Evolutionary conservation across 1,284 basidiomycete genomes (phyloP).

Genomic region (Lentinus polychrous): DNA sequence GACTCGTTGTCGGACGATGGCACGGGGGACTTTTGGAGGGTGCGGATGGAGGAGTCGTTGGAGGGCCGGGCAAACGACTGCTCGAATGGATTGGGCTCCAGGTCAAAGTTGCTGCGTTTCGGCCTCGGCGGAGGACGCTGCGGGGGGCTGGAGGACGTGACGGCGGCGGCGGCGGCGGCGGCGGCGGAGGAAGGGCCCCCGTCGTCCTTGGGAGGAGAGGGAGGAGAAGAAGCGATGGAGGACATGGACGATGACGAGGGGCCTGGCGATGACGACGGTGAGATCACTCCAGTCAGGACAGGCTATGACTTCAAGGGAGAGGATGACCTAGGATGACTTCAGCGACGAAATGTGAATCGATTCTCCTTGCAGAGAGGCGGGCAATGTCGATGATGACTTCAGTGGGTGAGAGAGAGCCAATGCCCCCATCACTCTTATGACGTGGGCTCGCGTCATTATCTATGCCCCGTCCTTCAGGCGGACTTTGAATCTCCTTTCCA

Average conservation of each 20-base stretch:
- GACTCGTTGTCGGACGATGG: conserved; percentile 33
- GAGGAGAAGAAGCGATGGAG: neutral
- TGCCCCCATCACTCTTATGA: conserved; percentile 1
- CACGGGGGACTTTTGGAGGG: conserved; percentile 27
- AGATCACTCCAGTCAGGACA: neutral
- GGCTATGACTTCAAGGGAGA: neutral
- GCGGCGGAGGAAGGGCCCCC: neutral
- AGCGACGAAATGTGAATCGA: too few relatives aligned
- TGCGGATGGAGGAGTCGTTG: conserved; percentile 40
- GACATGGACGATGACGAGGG: neutral
- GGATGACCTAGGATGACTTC: too few relatives aligned
- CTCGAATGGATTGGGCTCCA: conserved; percentile 96
- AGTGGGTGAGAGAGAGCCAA: neutral
- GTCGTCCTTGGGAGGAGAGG: neutral
- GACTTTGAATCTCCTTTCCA: conserved; percentile 5
- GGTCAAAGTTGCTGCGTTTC: conserved; percentile 64
- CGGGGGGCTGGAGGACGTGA: conserved; percentile 7
- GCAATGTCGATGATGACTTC: conserved; percentile 1
- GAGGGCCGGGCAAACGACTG: conserved; percentile 73
- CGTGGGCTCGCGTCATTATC: conserved; percentile 9
- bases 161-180: conserved; percentile 6
- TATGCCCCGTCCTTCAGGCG: conserved; percentile 4
- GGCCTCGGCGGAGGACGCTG: conserved; percentile 26
- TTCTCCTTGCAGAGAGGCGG: too few relatives aligned
- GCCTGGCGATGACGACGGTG: neutral